phyloP scores from a whole-genome alignment of 805 yeast genomes.

The Candida jianshihensis region DNA sequence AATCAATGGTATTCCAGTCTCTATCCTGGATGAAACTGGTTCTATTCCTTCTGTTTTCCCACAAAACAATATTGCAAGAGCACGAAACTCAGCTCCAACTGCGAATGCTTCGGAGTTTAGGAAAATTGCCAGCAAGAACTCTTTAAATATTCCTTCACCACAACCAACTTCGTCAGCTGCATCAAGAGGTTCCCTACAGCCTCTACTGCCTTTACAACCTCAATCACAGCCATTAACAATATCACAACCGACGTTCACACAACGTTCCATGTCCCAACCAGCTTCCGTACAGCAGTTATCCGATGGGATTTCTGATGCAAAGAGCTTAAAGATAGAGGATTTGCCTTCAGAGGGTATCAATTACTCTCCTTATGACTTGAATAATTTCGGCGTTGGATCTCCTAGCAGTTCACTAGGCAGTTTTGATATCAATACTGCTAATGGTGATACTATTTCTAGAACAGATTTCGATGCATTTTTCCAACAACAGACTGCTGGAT shows the following conservation, averaged over 20 bases:
- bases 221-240: conserved; percentile 1
- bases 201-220: too few species aligned
- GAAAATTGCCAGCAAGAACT: conserved; percentile 14
- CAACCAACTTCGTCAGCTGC: not conserved
- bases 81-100: conserved; percentile 1
- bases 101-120: conserved; percentile 8
- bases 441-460: conserved; percentile 19
- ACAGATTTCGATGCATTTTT: conserved; percentile 49
- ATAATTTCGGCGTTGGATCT: conserved; percentile 4
- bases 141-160: conserved; percentile 1
- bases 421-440: conserved; percentile 6
- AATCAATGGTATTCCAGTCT: conserved; percentile 61
- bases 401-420: conserved; percentile 7
- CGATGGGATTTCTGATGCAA: not conserved
- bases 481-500: conserved; percentile 77
- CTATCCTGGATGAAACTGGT: conserved; percentile 78
- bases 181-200: not conserved
- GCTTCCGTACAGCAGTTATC: not conserved
- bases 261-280: not conserved
- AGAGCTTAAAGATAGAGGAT: not conserved
- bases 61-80: not conserved
- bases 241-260: not conserved
- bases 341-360: not conserved
- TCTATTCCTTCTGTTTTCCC: conserved; percentile 31
- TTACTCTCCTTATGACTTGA: conserved; percentile 12